Evolutionary conservation across 306 rosid genomes (phyloP).

Genomic region (Vicia villosa): DNA sequence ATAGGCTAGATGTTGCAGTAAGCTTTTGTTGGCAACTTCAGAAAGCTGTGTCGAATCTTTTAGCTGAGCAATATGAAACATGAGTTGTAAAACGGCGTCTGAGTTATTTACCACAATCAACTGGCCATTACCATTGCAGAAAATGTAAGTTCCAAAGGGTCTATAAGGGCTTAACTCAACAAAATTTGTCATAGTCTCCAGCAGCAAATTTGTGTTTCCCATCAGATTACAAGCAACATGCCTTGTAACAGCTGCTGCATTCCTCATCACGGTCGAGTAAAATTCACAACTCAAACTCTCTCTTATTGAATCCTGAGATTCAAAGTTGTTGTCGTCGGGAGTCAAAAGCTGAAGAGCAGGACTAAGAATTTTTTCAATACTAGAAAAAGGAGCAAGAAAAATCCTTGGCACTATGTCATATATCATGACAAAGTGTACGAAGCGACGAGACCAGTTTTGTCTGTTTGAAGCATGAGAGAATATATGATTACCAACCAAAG

Average conservation of each 20-base stretch:
- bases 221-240: constrained; percentile 67
- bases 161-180: constrained; percentile 70
- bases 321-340: neutral
- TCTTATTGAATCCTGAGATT: neutral
- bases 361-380: constrained; percentile 32
- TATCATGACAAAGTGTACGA: constrained; percentile 63
- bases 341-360: constrained; percentile 41
- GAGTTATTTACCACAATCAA: constrained; percentile 54
- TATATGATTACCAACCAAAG: constrained; percentile 67
- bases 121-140: constrained; percentile 54
- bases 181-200: constrained; percentile 55
- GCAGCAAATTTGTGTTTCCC: constrained; percentile 64
- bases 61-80: constrained; percentile 59
- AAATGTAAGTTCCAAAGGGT: constrained; percentile 76
- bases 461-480: constrained; percentile 80
- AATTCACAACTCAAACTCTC: constrained; percentile 12
- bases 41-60: constrained; percentile 22
- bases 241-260: constrained; percentile 55
- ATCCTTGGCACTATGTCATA: constrained; percentile 74
- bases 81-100: constrained; percentile 69
- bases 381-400: constrained; percentile 61
- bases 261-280: constrained; percentile 54
- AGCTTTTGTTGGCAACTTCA: constrained; percentile 41
- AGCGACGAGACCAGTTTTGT: constrained; percentile 67
- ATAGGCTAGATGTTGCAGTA: constrained; percentile 56